Conservation (phyloP, 495 filamentous ascomycete species). For the Hypoxylon fragiforme region DNA sequence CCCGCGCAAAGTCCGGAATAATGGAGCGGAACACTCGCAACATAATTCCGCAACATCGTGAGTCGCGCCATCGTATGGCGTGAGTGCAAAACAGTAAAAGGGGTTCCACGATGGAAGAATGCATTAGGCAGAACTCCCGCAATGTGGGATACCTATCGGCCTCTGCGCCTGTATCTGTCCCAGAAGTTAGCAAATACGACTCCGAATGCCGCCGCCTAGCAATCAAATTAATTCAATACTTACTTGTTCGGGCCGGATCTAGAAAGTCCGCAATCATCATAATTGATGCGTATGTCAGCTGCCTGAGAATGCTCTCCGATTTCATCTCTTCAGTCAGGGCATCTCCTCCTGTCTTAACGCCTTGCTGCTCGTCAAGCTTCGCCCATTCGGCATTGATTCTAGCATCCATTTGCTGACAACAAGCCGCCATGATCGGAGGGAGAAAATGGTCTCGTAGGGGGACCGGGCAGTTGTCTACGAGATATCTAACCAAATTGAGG, state of each 20-base stretch:
- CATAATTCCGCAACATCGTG: slow-evolving; percentile 82
- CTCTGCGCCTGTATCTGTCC: slow-evolving; percentile 19
- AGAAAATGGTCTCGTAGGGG: slow-evolving; percentile 77
- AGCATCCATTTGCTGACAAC: slow-evolving; percentile 82
- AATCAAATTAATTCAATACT: slow-evolving; percentile 31
- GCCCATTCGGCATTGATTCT: slow-evolving; percentile 91
- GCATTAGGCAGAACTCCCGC: slow-evolving; percentile 78
- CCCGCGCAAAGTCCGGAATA: slow-evolving; percentile 70
- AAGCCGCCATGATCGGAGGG: slow-evolving; percentile 77
- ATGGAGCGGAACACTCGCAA: slow-evolving; percentile 82
- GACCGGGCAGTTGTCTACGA: slow-evolving; percentile 89
- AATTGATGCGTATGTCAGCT: slow-evolving; percentile 87
- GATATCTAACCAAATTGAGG: slow-evolving; percentile 78
- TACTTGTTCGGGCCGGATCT: slow-evolving; percentile 67
- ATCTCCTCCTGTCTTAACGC: slow-evolving; percentile 59
- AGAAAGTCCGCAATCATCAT: slow-evolving; percentile 86
- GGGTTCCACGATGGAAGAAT: slow-evolving; percentile 77
- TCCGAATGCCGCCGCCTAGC: no score
- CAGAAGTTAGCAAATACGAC: slow-evolving; percentile 1
- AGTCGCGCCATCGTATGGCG: slow-evolving; percentile 87
- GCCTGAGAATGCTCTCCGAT: slow-evolving; percentile 92
- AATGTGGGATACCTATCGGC: slow-evolving; percentile 53
- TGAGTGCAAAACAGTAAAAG: slow-evolving; percentile 90
- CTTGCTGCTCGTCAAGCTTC: slow-evolving; percentile 61
- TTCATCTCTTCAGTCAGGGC: slow-evolving; percentile 95